Evolutionary conservation across 163 green algal species (phyloP).

Genomic region (Chlamydomonas reinhardtii): DNA sequence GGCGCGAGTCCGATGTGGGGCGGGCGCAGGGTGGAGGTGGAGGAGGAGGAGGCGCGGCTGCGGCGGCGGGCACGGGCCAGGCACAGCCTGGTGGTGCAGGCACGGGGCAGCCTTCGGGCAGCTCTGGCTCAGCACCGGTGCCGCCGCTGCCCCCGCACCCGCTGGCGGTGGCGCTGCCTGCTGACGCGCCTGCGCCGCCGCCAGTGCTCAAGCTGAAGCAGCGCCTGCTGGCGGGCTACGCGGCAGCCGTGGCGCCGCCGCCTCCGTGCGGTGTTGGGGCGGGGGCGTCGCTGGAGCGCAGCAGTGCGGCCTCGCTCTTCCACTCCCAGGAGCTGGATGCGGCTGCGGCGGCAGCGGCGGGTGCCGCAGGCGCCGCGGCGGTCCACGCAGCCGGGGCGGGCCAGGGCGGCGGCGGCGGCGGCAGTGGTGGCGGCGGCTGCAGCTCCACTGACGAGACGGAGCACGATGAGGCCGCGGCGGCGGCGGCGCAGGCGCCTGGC

Average conservation of each 20-base stretch:
- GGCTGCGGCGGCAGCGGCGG: too few species aligned
- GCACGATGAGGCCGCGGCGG: constrained; percentile 6
- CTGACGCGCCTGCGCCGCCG: neutral
- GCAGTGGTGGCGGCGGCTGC: constrained; percentile 5
- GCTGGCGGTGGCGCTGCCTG: neutral
- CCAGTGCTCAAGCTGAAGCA: constrained; percentile 36
- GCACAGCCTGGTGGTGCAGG: too few species aligned
- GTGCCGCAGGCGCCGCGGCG: neutral
- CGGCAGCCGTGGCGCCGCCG: too few species aligned
- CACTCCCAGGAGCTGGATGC: too few species aligned
- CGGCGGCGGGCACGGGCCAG: too few species aligned
- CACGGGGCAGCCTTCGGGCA: neutral
- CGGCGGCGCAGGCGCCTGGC: too few species aligned
- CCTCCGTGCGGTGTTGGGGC: too few species aligned
- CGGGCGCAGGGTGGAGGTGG: too few species aligned
- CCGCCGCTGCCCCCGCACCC: neutral
- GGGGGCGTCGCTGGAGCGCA: too few species aligned
- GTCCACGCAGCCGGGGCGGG: neutral
- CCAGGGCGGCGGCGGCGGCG: neutral
- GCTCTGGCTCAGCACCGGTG: neutral
- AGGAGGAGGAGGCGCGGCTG: too few species aligned
- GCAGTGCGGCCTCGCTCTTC: too few species aligned
- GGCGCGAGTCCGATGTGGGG: neutral
- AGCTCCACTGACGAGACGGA: constrained; percentile 48
- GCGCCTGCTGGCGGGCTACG: constrained; percentile 3